Evolutionary conservation across 1,284 basidiomycete genomes (phyloP).

Genomic region (Pisolithus thermaeus): DNA sequence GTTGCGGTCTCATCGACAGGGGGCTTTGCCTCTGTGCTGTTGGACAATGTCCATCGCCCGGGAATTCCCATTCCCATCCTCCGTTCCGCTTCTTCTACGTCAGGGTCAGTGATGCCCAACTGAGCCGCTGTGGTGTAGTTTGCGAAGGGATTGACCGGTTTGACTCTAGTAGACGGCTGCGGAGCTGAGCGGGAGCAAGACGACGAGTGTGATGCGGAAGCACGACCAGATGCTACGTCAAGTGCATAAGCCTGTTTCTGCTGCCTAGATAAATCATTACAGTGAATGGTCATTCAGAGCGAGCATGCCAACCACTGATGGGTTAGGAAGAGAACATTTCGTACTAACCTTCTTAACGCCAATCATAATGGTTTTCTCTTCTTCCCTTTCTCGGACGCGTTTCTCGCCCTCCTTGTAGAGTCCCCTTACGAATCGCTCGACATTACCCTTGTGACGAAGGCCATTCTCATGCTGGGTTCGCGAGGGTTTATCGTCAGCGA

Average conservation of each 20-base stretch:
- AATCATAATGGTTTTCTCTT: constrained; percentile 83
- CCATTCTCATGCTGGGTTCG: constrained; percentile 91
- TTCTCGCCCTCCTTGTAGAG: constrained; percentile 93
- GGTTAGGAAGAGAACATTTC: constrained; percentile 2
- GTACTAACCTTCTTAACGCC: constrained; percentile 73
- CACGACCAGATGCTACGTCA: constrained; percentile 65
- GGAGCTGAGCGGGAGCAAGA: constrained; percentile 34
- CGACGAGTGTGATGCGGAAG: constrained; percentile 30
- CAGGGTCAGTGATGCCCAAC: constrained; percentile 73
- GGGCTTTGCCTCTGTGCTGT: constrained; percentile 35
- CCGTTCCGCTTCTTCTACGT: constrained; percentile 59
- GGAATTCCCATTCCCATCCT: constrained; percentile 64
- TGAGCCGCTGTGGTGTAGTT: constrained; percentile 87
- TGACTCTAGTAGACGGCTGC: constrained; percentile 33
- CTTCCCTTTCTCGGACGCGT: constrained; percentile 79
- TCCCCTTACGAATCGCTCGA: constrained; percentile 85
- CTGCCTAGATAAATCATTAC: constrained; percentile 43
- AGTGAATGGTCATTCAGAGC: not conserved
- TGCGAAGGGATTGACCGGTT: constrained; percentile 65
- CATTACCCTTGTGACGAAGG: constrained; percentile 89
- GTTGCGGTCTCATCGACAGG: constrained; percentile 7
- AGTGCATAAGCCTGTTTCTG: constrained; percentile 67
- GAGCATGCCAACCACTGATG: not conserved
- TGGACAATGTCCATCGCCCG: constrained; percentile 66
- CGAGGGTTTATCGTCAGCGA: constrained; percentile 91